Evolutionary conservation across 2,329 filamentous ascomycete genomes (phyloP).

Genomic region (Penicillium aurantiogriseum): DNA sequence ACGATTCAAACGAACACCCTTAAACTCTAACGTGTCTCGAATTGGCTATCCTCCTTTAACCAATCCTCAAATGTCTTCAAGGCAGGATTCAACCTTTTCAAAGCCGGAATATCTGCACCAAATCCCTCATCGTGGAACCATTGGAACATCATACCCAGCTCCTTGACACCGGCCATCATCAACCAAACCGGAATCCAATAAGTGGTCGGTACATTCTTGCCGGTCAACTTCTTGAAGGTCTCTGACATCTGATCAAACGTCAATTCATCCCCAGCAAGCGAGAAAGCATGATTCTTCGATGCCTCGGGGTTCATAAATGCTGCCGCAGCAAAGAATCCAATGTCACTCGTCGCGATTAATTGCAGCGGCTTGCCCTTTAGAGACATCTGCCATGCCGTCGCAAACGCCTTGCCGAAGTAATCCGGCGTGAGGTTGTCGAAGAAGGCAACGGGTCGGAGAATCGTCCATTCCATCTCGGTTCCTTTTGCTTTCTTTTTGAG

Average conservation of each 20-base stretch:
- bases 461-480: constrained; percentile 57
- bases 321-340: constrained; percentile 52
- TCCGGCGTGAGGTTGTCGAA: constrained; percentile 56
- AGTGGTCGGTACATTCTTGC: constrained; percentile 42
- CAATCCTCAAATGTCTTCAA: constrained; percentile 51
- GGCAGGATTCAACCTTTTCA: constrained; percentile 46
- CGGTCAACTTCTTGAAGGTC: constrained; percentile 49
- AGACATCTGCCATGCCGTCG: constrained; percentile 41
- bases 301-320: constrained; percentile 48
- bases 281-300: constrained; percentile 47
- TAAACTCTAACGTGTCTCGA: constrained; percentile 6
- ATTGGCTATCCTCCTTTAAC: constrained; percentile 50
- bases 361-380: constrained; percentile 46
- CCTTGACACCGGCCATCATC: constrained; percentile 45
- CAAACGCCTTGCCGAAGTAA: constrained; percentile 51
- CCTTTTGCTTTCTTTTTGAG: constrained; percentile 50
- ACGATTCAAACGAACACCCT: neutral
- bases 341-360: constrained; percentile 49
- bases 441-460: constrained; percentile 62
- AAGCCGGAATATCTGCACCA: constrained; percentile 44
- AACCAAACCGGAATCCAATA: constrained; percentile 43
- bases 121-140: constrained; percentile 54
- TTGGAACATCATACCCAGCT: constrained; percentile 49
- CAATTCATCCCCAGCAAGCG: constrained; percentile 55
- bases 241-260: constrained; percentile 47